These are phyloP conservation scores for Amylostereum areolatum DNA, from an alignment of 1,284 basidiomycete species.

Conservation along the genomic window DNA sequence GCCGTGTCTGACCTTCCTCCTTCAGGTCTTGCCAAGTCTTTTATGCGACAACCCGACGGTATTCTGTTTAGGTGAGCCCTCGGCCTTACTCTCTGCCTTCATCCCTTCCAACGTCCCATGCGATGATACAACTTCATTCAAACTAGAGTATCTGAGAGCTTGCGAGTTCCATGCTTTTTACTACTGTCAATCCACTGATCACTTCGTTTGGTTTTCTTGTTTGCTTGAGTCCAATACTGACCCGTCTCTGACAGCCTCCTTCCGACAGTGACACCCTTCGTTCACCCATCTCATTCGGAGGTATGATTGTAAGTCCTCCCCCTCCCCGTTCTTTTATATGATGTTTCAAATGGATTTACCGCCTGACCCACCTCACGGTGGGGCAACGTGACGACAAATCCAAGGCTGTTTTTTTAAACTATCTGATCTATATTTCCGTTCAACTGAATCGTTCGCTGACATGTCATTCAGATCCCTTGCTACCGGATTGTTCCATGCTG, in stretches of 20 bases:
- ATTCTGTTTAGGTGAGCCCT: constrained; percentile 7
- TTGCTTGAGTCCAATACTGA: no score
- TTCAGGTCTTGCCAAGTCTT: background rate
- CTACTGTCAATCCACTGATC: constrained; percentile 62
- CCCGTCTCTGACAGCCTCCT: no score
- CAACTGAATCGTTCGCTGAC: constrained; percentile 2
- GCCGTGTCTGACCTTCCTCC: constrained; percentile 14
- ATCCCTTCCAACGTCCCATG: constrained; percentile 16
- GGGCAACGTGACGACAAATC: constrained; percentile 58
- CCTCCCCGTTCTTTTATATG: constrained; percentile 24
- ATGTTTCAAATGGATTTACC: constrained; percentile 73
- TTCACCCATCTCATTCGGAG: background rate
- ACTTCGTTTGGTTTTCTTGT: no score
- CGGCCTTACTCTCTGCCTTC: constrained; percentile 2
- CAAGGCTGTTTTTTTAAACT: constrained; percentile 68
- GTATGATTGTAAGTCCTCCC: constrained; percentile 3
- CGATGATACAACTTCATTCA: constrained; percentile 67
- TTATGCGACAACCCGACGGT: background rate
- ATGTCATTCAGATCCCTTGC: no score
- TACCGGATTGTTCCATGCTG: no score
- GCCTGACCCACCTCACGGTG: constrained; percentile 49
- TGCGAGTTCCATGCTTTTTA: constrained; percentile 57
- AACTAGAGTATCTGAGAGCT: constrained; percentile 87
- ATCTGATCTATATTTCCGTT: constrained; percentile 1
- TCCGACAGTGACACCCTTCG: no score